A percentile compares a stretch with the other conserved stretches of the same genome.
phyloP scores from a whole-genome alignment of 805 yeast species.

The Candida tibetensis region DNA sequence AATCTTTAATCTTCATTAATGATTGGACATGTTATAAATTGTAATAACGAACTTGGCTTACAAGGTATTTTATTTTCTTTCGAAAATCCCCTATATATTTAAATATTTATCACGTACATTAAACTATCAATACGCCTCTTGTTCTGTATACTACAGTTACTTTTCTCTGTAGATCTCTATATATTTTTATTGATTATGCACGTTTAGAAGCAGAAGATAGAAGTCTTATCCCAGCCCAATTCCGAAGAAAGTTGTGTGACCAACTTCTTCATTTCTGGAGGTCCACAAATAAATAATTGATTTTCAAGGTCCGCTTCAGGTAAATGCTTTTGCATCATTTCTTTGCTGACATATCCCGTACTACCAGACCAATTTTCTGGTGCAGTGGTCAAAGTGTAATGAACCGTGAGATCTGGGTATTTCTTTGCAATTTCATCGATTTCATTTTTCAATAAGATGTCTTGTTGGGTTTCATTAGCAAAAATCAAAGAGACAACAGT shows the following conservation, averaged over 20 bases:
- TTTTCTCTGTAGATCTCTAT: too few species aligned
- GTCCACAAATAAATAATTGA: conserved; percentile 71
- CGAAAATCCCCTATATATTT: too few species aligned
- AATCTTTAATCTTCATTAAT: too few species aligned
- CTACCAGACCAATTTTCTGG: conserved; percentile 51
- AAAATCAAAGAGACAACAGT: conserved; percentile 62
- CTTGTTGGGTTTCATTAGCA: conserved; percentile 76
- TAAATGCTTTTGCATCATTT: conserved; percentile 50
- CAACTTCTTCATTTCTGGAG: conserved; percentile 60
- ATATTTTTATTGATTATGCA: not conserved
- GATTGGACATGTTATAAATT: too few species aligned
- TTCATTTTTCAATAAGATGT: conserved; percentile 69
- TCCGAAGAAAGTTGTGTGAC: conserved; percentile 51
- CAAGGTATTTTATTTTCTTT: too few species aligned
- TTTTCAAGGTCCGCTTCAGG: conserved; percentile 47
- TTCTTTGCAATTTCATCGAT: conserved; percentile 63
- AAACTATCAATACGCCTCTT: too few species aligned
- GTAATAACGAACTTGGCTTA: too few species aligned
- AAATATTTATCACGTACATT: too few species aligned
- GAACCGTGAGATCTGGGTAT: conserved; percentile 61
- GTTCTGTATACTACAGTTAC: too few species aligned
- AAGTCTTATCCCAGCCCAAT: conserved; percentile 59
- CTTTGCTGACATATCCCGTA: conserved; percentile 58
- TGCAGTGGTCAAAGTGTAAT: conserved; percentile 56
- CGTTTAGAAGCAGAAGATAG: conserved; percentile 52